A percentile compares a stretch with the other conserved stretches of the same genome.
These are phyloP conservation scores for Neurospora sp. DNA, from an alignment of 495 filamentous ascomycete species.

Conservation along the genomic window DNA sequence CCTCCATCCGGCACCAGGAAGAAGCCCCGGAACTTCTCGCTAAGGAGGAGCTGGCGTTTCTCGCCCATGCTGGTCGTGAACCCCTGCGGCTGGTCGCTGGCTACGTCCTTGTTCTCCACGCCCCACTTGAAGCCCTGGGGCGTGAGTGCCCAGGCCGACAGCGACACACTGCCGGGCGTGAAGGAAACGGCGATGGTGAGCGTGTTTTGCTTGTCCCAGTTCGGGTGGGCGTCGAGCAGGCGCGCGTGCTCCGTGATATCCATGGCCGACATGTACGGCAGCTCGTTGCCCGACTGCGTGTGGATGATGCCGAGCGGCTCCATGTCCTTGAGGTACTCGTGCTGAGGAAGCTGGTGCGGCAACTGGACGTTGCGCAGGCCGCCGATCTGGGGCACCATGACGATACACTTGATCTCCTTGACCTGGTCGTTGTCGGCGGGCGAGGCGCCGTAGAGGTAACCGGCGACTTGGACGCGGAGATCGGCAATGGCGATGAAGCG, in stretches of 20 bases:
- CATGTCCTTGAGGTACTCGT: constrained; percentile 78
- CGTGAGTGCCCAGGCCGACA: constrained; percentile 85
- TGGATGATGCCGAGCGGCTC: constrained; percentile 95
- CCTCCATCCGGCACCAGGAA: constrained; percentile 90
- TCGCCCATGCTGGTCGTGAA: constrained; percentile 89
- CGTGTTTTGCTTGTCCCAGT: constrained; percentile 85
- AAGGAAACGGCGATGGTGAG: constrained; percentile 95
- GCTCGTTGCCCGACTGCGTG: constrained; percentile 88
- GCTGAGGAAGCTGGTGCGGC: constrained; percentile 84
- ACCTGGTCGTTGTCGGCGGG: constrained; percentile 91
- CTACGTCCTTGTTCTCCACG: constrained; percentile 84
- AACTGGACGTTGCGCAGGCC: constrained; percentile 85
- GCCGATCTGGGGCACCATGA: constrained; percentile 95
- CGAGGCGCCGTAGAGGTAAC: constrained; percentile 89
- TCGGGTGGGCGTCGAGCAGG: constrained; percentile 69
- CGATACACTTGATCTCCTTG: constrained; percentile 92
- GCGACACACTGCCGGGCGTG: constrained; percentile 94
- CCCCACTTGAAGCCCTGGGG: constrained; percentile 96
- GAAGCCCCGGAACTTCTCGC: constrained; percentile 85
- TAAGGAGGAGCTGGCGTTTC: constrained; percentile 88
- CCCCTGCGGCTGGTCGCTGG: constrained; percentile 84
- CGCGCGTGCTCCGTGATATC: constrained; percentile 91
- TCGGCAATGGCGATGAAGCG: constrained; percentile 98
- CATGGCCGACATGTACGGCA: constrained; percentile 86
- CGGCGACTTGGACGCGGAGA: constrained; percentile 90